Evolutionary conservation across 441 rosid genomes (phyloP), one percentile per base, ranked within the genome.

Genomic region (Adansonia gregorii): DNA sequence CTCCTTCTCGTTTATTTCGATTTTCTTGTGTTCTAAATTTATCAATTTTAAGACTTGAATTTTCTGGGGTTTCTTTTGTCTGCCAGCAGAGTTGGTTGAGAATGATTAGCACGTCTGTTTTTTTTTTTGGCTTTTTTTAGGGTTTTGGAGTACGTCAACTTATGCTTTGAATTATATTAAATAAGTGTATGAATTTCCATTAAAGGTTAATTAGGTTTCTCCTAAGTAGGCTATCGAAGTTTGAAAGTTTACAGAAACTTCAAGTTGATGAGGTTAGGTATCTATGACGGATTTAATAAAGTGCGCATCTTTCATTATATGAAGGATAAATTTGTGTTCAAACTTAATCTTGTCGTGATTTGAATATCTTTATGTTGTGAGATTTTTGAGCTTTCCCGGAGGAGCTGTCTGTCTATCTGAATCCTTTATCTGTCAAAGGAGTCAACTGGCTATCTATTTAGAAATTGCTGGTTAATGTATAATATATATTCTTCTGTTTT

Each of bases 131-230:
- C n/a, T n/a, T n/a, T n/a, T n/a, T n/a, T n/a, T n/a, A n/a, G n/a
- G n/a, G 12, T 59, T 11, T 45, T 6, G 55, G 54, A 20, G 19
- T 58, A 20, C 14, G 69, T 45, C 8, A 55, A 14, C 15, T 10
- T 20, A 14, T 56, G 55, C 76, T 19, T 41, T 59, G 54, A 59
- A 43, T 56, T 11, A 5, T 63, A 20, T 41, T 73, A 35, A 54
- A 9, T 35, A 35, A 55, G 51, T 39, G 51, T 31, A 72, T 54
- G 14, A 54, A 27, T 43, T 41, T 20, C 31, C 43, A 43, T 22
- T 12, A 45, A 45, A 73, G 20, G 12, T 41, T 73, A 41, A 22
- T 72, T 73, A 73, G 65, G 12, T 9, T 54, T 72, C 3, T 19
- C 5, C 20, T 2, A n/a, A 73, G 67, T 73, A 59, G 59, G 55